Evolutionary conservation across 345 rosid genomes (phyloP).

Genomic region (Gossypium australe): DNA sequence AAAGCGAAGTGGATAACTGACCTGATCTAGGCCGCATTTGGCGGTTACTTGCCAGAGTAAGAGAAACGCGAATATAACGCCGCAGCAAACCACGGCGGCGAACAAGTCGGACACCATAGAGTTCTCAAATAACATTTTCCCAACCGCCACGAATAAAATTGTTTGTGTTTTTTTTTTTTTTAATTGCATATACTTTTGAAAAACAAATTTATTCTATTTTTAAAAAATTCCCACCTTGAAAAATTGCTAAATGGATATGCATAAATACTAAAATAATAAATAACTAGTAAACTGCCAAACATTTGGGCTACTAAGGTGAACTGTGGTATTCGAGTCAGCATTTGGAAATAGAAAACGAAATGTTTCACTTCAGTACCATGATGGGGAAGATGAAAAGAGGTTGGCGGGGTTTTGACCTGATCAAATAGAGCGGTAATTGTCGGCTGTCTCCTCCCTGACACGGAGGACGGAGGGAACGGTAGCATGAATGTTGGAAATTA

Average conservation of each 20-base stretch:
- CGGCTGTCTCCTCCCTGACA: constrained; percentile 56
- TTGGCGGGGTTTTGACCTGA: constrained; percentile 31
- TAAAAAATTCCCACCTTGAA: too few relatives aligned
- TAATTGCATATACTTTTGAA: too few relatives aligned
- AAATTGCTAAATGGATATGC: too few relatives aligned
- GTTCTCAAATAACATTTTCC: neutral
- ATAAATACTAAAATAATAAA: too few relatives aligned
- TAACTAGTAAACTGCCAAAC: neutral
- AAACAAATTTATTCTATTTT: too few relatives aligned
- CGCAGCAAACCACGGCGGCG: constrained; percentile 11
- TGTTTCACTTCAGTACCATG: neutral
- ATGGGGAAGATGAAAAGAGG: neutral
- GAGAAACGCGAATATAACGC: constrained; percentile 15
- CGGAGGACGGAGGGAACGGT: constrained; percentile 39
- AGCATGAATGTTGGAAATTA: constrained; percentile 53
- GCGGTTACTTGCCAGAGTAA: constrained; percentile 23
- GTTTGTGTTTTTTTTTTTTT: too few relatives aligned
- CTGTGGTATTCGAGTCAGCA: neutral
- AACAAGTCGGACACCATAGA: constrained; percentile 13
- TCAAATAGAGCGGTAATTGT: constrained; percentile 45
- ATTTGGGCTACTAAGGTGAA: neutral
- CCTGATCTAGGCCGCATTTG: constrained; percentile 33
- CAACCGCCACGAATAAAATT: neutral
- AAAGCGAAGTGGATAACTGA: constrained; percentile 1
- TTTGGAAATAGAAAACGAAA: neutral